Percentiles rank a stretch among this genome's conserved stretches.
phyloP scores from a whole-genome alignment of 2,329 filamentous ascomycete species.

The Xylariaceae sp. region DNA sequence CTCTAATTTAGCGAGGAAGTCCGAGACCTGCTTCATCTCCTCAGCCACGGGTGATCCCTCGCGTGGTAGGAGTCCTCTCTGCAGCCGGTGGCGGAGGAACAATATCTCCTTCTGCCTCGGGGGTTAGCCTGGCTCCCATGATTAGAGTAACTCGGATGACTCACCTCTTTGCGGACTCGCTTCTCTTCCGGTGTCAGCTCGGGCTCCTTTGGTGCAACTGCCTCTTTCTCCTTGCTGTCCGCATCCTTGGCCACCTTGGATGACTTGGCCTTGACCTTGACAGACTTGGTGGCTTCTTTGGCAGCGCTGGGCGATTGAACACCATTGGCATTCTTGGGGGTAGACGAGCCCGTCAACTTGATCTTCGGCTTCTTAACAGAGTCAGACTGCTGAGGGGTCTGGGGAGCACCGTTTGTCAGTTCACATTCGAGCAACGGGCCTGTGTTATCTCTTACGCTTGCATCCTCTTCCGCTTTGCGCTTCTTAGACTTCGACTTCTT shows the following conservation, averaged over 20 bases:
- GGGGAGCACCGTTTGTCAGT: constrained; percentile 5
- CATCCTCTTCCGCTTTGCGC: constrained; percentile 80
- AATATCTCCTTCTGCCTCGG: constrained; percentile 68
- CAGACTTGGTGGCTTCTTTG: constrained; percentile 46
- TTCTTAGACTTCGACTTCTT: constrained; percentile 63
- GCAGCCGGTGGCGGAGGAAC: constrained; percentile 89
- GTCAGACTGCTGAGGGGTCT: constrained; percentile 57
- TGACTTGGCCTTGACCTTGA: constrained; percentile 55
- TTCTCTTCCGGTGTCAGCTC: constrained; percentile 57
- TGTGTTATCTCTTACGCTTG: constrained; percentile 50
- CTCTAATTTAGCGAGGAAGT: constrained; percentile 78
- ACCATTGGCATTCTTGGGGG: constrained; percentile 67
- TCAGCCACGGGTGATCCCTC: constrained; percentile 83
- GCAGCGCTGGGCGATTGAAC: constrained; percentile 38
- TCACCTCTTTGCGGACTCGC: constrained; percentile 55
- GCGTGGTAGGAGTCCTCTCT: constrained; percentile 85
- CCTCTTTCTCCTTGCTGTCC: constrained; percentile 50
- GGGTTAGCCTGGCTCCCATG: constrained; percentile 30
- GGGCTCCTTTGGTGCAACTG: constrained; percentile 46
- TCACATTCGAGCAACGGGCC: not conserved
- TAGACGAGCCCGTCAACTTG: constrained; percentile 60
- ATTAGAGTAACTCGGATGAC: constrained; percentile 17
- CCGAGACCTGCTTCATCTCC: constrained; percentile 75
- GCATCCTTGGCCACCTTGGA: constrained; percentile 39
- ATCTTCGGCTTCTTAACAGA: constrained; percentile 67